Base-by-base conservation (phyloP, 257 asterid genomes). In the Solanum dulcamara region DNA sequence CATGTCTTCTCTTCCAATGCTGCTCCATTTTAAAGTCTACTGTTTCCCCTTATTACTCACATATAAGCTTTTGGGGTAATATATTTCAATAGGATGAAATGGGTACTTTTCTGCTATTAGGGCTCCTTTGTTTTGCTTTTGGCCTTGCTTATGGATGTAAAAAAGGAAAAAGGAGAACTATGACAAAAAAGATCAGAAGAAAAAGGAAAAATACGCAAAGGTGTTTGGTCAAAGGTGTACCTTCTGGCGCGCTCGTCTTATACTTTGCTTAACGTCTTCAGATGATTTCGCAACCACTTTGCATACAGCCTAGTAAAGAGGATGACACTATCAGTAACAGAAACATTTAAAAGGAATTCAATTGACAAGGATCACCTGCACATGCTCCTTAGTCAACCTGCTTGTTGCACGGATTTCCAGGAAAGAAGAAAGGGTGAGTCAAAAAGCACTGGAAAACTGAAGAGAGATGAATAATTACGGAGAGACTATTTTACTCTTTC, bases 171-270 rank as follows among this genome's bases (percentile, higher is more conserved):
- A 40, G 42, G 40, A 59, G 14, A 59, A 20, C 4, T 14, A 9
- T 10, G 42, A 18, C 59, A 37, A 32, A 48, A 48, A 64, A 20
- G 2, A 66, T 2, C 20, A 7, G 26, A 32, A 17, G 37, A 17
- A 62, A 20, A 40, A 6, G 62, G 40, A 44, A n/a, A 37, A 12
- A 3, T 22, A 70, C 4, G 6, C 4, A 68, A 1, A 77, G 83
- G 64, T 48, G 66, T 48, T 30, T 30, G 83, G 66, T 48, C 83
- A 48, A 79, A 0, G 12, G 64, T 22, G 72, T 89, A 96, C 99
- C 98, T 94, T 96, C 86, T 96, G 99, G 81, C 98, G 98, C 4
- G 98, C 94, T 93, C 99, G 91, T 90, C 99, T 89, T 88, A 95
- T 88, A 90, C 99, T 93, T 88, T 92, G 96, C 88, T 95, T 96